Evolutionary conservation across 2,329 filamentous ascomycete species (phyloP).

Genomic region (Leptoxyphium fumago): DNA sequence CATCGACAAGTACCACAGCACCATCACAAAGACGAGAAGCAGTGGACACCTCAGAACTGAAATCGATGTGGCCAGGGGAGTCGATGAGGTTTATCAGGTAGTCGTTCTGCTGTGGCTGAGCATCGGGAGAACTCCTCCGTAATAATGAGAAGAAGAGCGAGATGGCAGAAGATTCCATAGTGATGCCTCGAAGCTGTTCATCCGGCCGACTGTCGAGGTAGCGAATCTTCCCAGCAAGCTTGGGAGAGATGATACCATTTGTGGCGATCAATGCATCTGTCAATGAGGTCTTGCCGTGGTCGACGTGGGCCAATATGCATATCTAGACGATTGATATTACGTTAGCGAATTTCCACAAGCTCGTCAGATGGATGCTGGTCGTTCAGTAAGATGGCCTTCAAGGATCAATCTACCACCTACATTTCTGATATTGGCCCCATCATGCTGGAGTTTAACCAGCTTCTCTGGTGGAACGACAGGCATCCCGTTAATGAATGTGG

Average conservation of each 20-base stretch:
- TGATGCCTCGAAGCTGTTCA: slow-evolving; percentile 90
- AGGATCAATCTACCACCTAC: slow-evolving; percentile 35
- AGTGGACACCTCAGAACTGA: slow-evolving; percentile 94
- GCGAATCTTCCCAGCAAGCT: slow-evolving; percentile 91
- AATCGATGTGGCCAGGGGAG: slow-evolving; percentile 95
- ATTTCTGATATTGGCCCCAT: slow-evolving; percentile 82
- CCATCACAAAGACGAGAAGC: slow-evolving; percentile 90
- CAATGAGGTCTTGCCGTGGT: slow-evolving; percentile 96
- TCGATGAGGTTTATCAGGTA: slow-evolving; percentile 97
- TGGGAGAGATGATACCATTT: slow-evolving; percentile 97
- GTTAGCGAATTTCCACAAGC: background rate
- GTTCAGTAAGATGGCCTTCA: too few relatives aligned
- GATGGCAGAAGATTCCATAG: slow-evolving; percentile 99
- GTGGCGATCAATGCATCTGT: slow-evolving; percentile 93
- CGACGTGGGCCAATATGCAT: slow-evolving; percentile 89
- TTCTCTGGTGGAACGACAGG: slow-evolving; percentile 83
- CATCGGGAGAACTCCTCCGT: slow-evolving; percentile 48
- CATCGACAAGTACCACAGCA: slow-evolving; percentile 85
- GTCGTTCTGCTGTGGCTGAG: slow-evolving; percentile 51
- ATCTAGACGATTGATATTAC: slow-evolving; percentile 33
- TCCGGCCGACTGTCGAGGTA: slow-evolving; percentile 94
- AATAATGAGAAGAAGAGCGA: slow-evolving; percentile 92
- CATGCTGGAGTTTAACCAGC: slow-evolving; percentile 76
- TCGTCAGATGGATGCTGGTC: too few relatives aligned
- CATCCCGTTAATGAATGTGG: slow-evolving; percentile 44